These are phyloP conservation scores for Trichoderma lentiforme DNA, from an alignment of 2,329 filamentous ascomycete genomes.

Conservation along the genomic window DNA sequence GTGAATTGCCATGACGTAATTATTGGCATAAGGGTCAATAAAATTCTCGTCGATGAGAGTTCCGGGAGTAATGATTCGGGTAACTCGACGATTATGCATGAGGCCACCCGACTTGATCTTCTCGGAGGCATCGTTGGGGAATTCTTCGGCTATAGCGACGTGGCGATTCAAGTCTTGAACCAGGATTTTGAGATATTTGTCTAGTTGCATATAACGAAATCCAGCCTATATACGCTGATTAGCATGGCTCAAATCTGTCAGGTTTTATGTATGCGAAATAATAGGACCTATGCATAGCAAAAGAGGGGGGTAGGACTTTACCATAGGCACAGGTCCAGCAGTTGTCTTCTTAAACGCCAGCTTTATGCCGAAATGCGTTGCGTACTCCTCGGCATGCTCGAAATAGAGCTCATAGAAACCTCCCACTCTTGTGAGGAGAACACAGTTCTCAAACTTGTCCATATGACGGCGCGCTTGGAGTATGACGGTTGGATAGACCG, in stretches of 20 bases:
- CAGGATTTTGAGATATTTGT: constrained; percentile 86
- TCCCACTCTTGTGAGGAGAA: constrained; percentile 86
- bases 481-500: constrained; percentile 79
- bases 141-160: constrained; percentile 93
- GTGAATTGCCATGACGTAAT: constrained; percentile 83
- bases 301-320: constrained; percentile 35
- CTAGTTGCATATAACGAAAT: constrained; percentile 89
- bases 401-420: constrained; percentile 99
- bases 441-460: constrained; percentile 84
- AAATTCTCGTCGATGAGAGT: constrained; percentile 97
- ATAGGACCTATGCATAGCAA: constrained; percentile 20
- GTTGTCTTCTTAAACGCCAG: constrained; percentile 77
- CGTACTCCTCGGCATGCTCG: constrained; percentile 87
- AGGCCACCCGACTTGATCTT: constrained; percentile 73
- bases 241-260: not conserved
- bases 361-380: constrained; percentile 82
- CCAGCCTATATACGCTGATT: constrained; percentile 58
- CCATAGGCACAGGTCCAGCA: constrained; percentile 80
- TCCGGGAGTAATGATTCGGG: constrained; percentile 86
- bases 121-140: constrained; percentile 67
- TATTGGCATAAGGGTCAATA: constrained; percentile 90
- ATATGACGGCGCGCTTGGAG: constrained; percentile 87
- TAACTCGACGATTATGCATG: constrained; percentile 79
- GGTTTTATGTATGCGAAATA: not conserved
- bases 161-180: constrained; percentile 88